These are phyloP conservation scores for Trametes gibbosa DNA, from an alignment of 768 basidiomycete species.

Conservation along the genomic window DNA sequence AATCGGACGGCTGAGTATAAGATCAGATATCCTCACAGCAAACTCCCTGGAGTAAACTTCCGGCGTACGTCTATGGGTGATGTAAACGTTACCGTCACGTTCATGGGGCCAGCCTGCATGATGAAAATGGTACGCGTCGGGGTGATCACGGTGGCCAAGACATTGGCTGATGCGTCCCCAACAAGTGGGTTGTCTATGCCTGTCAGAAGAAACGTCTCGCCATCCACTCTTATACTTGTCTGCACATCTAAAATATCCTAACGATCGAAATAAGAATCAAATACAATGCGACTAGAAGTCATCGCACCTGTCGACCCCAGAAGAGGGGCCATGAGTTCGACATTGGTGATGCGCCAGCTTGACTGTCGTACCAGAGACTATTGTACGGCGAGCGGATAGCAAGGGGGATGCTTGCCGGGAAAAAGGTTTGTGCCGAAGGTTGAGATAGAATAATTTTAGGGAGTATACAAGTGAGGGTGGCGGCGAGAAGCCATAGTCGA, in stretches of 20 bases:
- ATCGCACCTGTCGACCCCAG: slow-evolving; percentile 1
- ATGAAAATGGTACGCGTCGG: slow-evolving; percentile 35
- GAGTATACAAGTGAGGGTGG: neutral
- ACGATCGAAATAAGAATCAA: no score
- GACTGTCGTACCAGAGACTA: slow-evolving; percentile 19
- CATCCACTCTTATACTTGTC: slow-evolving; percentile 17
- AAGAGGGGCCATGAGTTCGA: slow-evolving; percentile 20
- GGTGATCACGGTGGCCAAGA: slow-evolving; percentile 29
- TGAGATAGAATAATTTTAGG: neutral
- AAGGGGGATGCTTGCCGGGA: slow-evolving; percentile 25
- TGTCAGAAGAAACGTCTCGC: slow-evolving; percentile 14
- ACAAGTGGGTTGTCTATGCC: neutral
- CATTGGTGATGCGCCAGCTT: neutral
- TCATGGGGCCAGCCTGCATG: slow-evolving; percentile 34
- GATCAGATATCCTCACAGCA: neutral
- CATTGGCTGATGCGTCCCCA: slow-evolving; percentile 3
- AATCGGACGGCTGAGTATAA: slow-evolving; percentile 31
- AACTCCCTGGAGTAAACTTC: neutral
- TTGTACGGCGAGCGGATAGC: slow-evolving; percentile 28
- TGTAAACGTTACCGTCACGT: slow-evolving; percentile 36
- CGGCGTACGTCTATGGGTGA: slow-evolving; percentile 36
- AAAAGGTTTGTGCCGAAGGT: slow-evolving; percentile 6
- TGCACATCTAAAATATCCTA: slow-evolving; percentile 13
- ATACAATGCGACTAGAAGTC: no score
- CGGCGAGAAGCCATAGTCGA: no score